Conservation (phyloP, 345 rosid genomes). For the Orychophragmus violaceus region DNA sequence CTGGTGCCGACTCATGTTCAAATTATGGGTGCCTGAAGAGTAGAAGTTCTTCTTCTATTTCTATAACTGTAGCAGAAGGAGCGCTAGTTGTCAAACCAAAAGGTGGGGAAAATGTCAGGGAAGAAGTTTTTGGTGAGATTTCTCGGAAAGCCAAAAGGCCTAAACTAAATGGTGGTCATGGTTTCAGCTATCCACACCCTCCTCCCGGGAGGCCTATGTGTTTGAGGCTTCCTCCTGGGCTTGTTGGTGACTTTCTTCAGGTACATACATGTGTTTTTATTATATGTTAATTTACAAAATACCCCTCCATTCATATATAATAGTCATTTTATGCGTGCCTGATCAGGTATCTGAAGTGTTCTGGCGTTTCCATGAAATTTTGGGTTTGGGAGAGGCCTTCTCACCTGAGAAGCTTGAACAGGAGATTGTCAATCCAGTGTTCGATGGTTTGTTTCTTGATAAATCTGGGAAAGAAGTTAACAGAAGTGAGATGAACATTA, state of each 20-base stretch:
- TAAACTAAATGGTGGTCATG: conserved; percentile 33
- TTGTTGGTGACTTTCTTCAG: conserved; percentile 91
- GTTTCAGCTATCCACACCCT: conserved; percentile 35
- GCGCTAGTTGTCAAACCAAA: conserved; percentile 43
- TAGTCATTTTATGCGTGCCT: conserved; percentile 19
- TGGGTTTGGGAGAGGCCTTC: conserved; percentile 65
- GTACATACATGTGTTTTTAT: conserved; percentile 34
- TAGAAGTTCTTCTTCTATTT: conserved; percentile 45
- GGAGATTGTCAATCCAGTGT: conserved; percentile 63
- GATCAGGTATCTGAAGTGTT: conserved; percentile 75
- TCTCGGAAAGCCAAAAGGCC: conserved; percentile 46
- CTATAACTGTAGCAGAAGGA: conserved; percentile 63
- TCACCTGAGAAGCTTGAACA: conserved; percentile 59
- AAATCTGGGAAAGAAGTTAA: conserved; percentile 35
- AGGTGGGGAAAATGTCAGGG: conserved; percentile 37
- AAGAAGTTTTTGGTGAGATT: conserved; percentile 31
- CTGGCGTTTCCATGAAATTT: conserved; percentile 62
- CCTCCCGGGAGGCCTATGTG: conserved; percentile 68
- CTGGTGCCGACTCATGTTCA: conserved; percentile 60
- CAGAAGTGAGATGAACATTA: conserved; percentile 28
- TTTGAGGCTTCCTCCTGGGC: conserved; percentile 60
- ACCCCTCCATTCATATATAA: conserved; percentile 10
- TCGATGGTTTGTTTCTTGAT: conserved; percentile 35
- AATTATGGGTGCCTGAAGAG: conserved; percentile 51
- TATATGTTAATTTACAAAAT: conserved; percentile 18